Conservation (phyloP, 768 basidiomycete species). For the Rhizopogon vinicolor region DNA sequence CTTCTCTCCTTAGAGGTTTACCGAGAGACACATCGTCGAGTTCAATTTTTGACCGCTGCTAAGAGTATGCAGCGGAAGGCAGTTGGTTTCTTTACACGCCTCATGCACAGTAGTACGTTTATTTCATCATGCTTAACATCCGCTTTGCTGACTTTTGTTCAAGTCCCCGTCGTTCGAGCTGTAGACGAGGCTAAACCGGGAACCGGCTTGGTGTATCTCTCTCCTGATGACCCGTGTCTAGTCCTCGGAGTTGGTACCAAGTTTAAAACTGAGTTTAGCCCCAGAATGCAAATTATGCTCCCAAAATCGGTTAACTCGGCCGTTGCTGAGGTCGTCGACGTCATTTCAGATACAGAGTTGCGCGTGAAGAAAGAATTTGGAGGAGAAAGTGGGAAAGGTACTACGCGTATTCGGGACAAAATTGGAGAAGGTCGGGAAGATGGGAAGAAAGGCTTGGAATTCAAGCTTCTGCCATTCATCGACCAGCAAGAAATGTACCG, state of each 20-base stretch:
- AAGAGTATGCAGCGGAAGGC: slow-evolving; percentile 78
- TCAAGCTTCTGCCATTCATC: slow-evolving; percentile 81
- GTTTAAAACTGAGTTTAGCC: slow-evolving; percentile 69
- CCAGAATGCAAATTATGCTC: slow-evolving; percentile 83
- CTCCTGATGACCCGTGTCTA: slow-evolving; percentile 73
- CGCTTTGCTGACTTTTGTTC: slow-evolving; percentile 9
- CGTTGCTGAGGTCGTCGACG: slow-evolving; percentile 80
- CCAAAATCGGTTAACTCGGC: slow-evolving; percentile 74
- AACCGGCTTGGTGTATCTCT: slow-evolving; percentile 65
- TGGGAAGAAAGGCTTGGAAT: slow-evolving; percentile 62
- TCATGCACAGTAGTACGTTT: slow-evolving; percentile 83
- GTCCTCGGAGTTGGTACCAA: slow-evolving; percentile 77
- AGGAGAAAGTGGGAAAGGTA: slow-evolving; percentile 74
- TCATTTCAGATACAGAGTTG: slow-evolving; percentile 84
- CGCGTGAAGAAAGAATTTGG: slow-evolving; percentile 84
- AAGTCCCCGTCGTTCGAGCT: slow-evolving; percentile 92
- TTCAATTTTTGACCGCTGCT: slow-evolving; percentile 86
- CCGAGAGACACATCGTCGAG: slow-evolving; percentile 75
- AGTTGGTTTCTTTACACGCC: slow-evolving; percentile 74
- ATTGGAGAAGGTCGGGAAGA: slow-evolving; percentile 51
- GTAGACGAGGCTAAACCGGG: slow-evolving; percentile 81
- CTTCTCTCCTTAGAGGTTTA: slow-evolving; percentile 82
- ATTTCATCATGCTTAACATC: not conserved
- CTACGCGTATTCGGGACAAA: slow-evolving; percentile 62
- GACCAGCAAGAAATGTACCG: slow-evolving; percentile 96